Evolutionary conservation across 768 basidiomycete genomes (phyloP).

Genomic region (Mycena vitilis): DNA sequence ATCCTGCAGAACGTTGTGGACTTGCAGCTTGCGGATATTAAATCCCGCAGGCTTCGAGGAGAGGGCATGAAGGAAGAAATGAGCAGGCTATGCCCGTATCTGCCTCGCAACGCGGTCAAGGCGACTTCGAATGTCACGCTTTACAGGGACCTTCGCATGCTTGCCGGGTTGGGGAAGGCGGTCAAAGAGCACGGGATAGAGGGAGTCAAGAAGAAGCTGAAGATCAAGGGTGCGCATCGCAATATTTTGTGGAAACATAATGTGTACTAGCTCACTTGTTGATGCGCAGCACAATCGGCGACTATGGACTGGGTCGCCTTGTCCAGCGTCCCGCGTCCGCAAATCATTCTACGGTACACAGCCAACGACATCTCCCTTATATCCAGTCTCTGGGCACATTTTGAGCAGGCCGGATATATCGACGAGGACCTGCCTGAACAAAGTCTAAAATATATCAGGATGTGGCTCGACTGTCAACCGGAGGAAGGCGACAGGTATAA

Average conservation of each 20-base stretch:
- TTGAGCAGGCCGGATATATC: slow-evolving; percentile 9
- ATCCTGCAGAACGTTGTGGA: slow-evolving; percentile 22
- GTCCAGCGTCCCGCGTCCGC: neutral
- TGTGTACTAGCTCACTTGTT: neutral
- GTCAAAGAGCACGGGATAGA: slow-evolving; percentile 4
- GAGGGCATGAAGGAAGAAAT: slow-evolving; percentile 14
- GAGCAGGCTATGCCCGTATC: neutral
- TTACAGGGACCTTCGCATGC: slow-evolving; percentile 17
- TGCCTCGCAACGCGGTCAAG: neutral
- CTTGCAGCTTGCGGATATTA: slow-evolving; percentile 26
- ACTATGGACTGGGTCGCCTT: neutral
- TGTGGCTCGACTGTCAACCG: slow-evolving; percentile 18
- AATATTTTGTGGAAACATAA: neutral
- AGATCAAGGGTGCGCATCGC: slow-evolving; percentile 9
- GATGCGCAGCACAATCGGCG: no score
- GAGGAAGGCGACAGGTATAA: neutral
- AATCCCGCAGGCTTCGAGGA: slow-evolving; percentile 14
- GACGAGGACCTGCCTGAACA: slow-evolving; percentile 1
- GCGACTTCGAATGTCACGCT: neutral
- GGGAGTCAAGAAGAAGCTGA: neutral
- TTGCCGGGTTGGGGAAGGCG: slow-evolving; percentile 14
- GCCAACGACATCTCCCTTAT: slow-evolving; percentile 24
- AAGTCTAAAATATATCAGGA: slow-evolving; percentile 14
- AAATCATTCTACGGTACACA: slow-evolving; percentile 4
- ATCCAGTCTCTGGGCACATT: neutral